Percentiles rank a stretch among this genome's conserved stretches.
Conservation (phyloP, 2,329 filamentous ascomycete genomes). For the Verticillium alfalfae region DNA sequence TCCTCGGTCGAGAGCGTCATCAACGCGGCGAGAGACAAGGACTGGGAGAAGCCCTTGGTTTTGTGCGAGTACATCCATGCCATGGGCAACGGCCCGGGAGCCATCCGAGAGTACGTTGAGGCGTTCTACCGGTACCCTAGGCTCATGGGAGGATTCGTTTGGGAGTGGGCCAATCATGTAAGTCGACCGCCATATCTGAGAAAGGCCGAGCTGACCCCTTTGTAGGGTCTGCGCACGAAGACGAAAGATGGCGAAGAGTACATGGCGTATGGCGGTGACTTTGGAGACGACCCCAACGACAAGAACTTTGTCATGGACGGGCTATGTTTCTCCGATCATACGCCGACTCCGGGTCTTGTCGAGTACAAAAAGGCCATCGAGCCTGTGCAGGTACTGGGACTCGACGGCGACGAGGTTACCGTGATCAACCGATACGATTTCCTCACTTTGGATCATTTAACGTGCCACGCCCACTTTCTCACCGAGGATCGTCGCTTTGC, state of each 20-base stretch:
- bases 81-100: slow-evolving; percentile 69
- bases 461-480: slow-evolving; percentile 35
- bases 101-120: slow-evolving; percentile 61
- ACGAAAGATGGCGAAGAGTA: slow-evolving; percentile 37
- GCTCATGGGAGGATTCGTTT: slow-evolving; percentile 58
- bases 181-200: slow-evolving; percentile 2
- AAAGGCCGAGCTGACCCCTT: slow-evolving; percentile 14
- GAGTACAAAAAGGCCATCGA: slow-evolving; percentile 56
- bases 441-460: slow-evolving; percentile 42
- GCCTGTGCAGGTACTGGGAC: slow-evolving; percentile 45
- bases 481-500: slow-evolving; percentile 28
- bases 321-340: slow-evolving; percentile 42
- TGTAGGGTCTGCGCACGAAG: slow-evolving; percentile 34
- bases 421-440: slow-evolving; percentile 53
- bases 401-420: slow-evolving; percentile 34
- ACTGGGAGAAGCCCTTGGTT: slow-evolving; percentile 52
- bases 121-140: slow-evolving; percentile 49
- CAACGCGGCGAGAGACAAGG: slow-evolving; percentile 29
- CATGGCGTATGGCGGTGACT: slow-evolving; percentile 57
- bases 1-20: slow-evolving; percentile 40
- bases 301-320: slow-evolving; percentile 55
- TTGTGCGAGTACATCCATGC: slow-evolving; percentile 53
- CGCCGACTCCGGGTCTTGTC: slow-evolving; percentile 42
- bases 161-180: slow-evolving; percentile 60
- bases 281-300: slow-evolving; percentile 55